Evolutionary conservation across 257 asterid species (phyloP).

Genomic region (Linderniella brevidens): DNA sequence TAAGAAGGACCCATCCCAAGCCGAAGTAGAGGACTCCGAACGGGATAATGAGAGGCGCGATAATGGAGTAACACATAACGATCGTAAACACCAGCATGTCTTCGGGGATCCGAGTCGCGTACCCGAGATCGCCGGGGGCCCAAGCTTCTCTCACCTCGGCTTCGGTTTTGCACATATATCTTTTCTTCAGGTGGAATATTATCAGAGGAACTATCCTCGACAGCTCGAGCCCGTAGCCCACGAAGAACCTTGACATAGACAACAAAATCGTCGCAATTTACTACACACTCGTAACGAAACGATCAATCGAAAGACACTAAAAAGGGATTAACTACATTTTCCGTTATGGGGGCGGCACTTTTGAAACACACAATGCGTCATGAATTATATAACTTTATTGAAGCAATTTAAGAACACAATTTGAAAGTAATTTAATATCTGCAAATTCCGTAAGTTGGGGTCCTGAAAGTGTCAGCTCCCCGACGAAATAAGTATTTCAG

Average conservation of each 20-base stretch:
- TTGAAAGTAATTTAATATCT: too few relatives aligned
- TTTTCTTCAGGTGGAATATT: constrained; percentile 60
- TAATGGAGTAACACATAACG: constrained; percentile 67
- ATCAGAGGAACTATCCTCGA: constrained; percentile 68
- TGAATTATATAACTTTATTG: too few relatives aligned
- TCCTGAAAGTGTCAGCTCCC: not conserved
- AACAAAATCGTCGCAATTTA: not conserved
- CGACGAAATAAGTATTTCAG: not conserved
- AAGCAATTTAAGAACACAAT: too few relatives aligned
- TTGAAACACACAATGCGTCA: too few relatives aligned
- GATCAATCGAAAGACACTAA: too few relatives aligned
- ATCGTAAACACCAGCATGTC: constrained; percentile 66
- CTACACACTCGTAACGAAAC: too few relatives aligned
- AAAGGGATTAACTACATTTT: too few relatives aligned
- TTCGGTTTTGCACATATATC: constrained; percentile 71
- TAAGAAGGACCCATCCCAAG: constrained; percentile 78
- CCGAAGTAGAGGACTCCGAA: constrained; percentile 80
- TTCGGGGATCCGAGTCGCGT: constrained; percentile 58
- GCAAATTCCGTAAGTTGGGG: too few relatives aligned
- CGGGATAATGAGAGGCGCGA: constrained; percentile 67
- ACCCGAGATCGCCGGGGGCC: constrained; percentile 75
- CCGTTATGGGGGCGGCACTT: too few relatives aligned
- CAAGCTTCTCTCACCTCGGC: constrained; percentile 75
- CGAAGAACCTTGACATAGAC: constrained; percentile 60
- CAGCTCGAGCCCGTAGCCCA: constrained; percentile 87